Evolutionary conservation across 2,329 filamentous ascomycete species (phyloP), one percentile per base, ranked within the genome.

Genomic region (Phialophora macrospora): DNA sequence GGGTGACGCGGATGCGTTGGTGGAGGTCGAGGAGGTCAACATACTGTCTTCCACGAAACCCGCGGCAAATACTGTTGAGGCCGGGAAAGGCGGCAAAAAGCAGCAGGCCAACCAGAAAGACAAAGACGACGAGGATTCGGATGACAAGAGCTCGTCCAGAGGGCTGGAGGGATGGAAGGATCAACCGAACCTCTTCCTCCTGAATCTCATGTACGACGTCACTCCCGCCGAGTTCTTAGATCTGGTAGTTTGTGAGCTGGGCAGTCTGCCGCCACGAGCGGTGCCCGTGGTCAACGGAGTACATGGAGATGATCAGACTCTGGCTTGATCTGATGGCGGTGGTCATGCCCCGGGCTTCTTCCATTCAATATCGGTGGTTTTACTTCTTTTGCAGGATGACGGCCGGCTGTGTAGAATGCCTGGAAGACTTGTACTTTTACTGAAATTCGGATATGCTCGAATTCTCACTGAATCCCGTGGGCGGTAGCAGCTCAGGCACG

Each of bases 181-280:
- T n/a, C 81, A 84, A 51, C 80, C 81, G 30, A 84, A 84, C 63
- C 75, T 90, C 64, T 86, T 89, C 74, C 80, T 90, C 46, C 79
- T 89, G 68, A 90, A 90, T 74, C 84, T 97, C 66, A 87, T 98
- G 78, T 97, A 96, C 75, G 95, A 99, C 77, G 91, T 94, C 55
- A 99, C 95, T 0, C 90, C 90, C 14, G 91, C 92, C 3, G 90
- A 92, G 73, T 93, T 92, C 74, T 88, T 98, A 70, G 89, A 91
- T 46, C 90, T 93, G 78, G 89, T 99, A 48, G 88, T 98, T 57
- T 97, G 93, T 2, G 95, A 99, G 80, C 88, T 94, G 75, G 95
- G 94, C 49, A 91, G 88, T 73, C 85, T 96, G 68, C 91, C 93
- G 58, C 91, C 93, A 0, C 93, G 90, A 73, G 93, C 92, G 7